Evolutionary conservation across 306 rosid genomes (phyloP).

Genomic region (Inga laurina): DNA sequence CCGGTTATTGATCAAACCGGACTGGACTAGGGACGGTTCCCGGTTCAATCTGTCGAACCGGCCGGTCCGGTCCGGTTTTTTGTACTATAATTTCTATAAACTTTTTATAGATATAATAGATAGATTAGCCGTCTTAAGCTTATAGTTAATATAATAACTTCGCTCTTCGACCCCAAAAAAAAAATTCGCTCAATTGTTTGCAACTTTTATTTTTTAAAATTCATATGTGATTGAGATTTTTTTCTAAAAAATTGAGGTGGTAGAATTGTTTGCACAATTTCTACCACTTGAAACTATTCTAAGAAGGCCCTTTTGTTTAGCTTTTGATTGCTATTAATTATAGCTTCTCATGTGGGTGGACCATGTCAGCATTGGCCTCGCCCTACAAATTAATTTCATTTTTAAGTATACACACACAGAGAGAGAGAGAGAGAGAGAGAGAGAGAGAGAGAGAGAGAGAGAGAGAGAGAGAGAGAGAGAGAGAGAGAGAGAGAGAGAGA

Average conservation of each 20-base stretch:
- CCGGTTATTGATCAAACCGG: too few relatives aligned
- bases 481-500: background rate
- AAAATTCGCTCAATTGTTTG: background rate
- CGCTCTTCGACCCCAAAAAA: too few relatives aligned
- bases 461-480: background rate
- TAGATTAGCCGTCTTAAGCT: too few relatives aligned
- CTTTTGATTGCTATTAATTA: slow-evolving; percentile 20
- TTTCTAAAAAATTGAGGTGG: background rate
- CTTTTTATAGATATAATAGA: too few relatives aligned
- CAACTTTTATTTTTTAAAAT: background rate
- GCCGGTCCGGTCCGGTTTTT: too few relatives aligned
- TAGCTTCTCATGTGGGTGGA: slow-evolving; percentile 36
- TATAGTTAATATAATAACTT: background rate
- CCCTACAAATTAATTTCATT: background rate
- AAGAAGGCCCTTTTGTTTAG: background rate
- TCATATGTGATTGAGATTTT: background rate
- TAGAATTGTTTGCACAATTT: background rate
- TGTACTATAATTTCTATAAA: too few relatives aligned
- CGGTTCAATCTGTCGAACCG: too few relatives aligned
- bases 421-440: background rate
- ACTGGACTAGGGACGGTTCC: too few relatives aligned
- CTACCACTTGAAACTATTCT: background rate
- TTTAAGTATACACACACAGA: background rate
- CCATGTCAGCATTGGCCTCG: slow-evolving; percentile 10
- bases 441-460: background rate